phyloP scores from a whole-genome alignment of 2,329 filamentous ascomycete species.

The Erysiphe pulchra region DNA sequence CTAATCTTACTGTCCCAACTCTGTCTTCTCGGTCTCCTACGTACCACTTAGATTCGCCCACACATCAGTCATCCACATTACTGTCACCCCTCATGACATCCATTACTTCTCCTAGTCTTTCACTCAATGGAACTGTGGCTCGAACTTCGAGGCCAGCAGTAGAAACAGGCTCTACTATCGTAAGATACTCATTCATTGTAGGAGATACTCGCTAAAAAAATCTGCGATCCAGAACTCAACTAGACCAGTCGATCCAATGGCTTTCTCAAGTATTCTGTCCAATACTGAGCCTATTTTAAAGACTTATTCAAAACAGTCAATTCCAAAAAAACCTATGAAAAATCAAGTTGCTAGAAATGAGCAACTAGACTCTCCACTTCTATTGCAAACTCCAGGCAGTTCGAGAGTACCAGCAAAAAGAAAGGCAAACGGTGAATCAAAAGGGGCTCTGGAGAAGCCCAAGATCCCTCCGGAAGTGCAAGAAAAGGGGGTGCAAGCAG shows the following conservation, averaged over 20 bases:
- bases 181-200: not conserved
- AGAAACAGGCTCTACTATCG: conserved; percentile 5
- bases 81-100: conserved; percentile 11
- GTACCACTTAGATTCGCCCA: conserved; percentile 20
- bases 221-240: conserved; percentile 32
- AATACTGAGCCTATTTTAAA: conserved; percentile 37
- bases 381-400: conserved; percentile 15
- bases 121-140: conserved; percentile 18
- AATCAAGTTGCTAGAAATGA: conserved; percentile 3
- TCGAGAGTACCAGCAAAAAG: conserved; percentile 19
- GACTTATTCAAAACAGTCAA: conserved; percentile 16
- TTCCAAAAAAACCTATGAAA: conserved; percentile 7
- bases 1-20: conserved; percentile 19
- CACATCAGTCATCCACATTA: conserved; percentile 7
- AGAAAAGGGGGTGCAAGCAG: conserved; percentile 40
- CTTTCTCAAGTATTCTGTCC: conserved; percentile 82
- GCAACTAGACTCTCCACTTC: conserved; percentile 2
- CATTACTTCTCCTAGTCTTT: conserved; percentile 23
- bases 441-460: conserved; percentile 18
- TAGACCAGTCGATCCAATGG: conserved; percentile 70
- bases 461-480: conserved; percentile 29
- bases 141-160: conserved; percentile 5
- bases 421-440: conserved; percentile 25
- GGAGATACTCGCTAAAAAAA: not conserved
- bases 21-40: conserved; percentile 24